Evolutionary conservation across 805 yeast species (phyloP).

Genomic region (Wickerhamomyces subpelliculosus): DNA sequence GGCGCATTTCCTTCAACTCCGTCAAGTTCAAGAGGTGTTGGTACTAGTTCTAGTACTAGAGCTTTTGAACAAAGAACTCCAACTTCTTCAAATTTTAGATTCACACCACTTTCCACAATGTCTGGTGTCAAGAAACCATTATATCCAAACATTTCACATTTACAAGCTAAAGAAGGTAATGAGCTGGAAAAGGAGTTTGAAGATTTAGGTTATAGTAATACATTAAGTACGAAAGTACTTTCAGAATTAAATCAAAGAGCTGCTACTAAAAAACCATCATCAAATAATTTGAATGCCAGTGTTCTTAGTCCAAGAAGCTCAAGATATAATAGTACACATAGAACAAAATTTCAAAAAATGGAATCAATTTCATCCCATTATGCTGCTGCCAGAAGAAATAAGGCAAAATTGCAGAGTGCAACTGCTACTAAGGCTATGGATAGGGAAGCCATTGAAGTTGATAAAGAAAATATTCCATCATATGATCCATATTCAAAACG

Average conservation of each 20-base stretch:
- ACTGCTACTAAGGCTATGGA: not conserved
- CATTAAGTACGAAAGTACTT: constrained; percentile 26
- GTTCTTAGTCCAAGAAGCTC: constrained; percentile 16
- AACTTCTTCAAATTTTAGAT: constrained; percentile 8
- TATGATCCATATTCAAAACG: constrained; percentile 21
- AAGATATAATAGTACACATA: constrained; percentile 17
- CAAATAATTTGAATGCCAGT: constrained; percentile 6
- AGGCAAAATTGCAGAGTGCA: not conserved
- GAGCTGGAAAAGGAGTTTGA: constrained; percentile 9
- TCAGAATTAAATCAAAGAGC: constrained; percentile 29
- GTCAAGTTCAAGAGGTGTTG: too few species aligned
- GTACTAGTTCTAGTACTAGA: not conserved
- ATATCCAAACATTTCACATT: constrained; percentile 16
- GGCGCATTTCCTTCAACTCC: constrained; percentile 9
- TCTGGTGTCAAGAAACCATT: constrained; percentile 3
- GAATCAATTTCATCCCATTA: constrained; percentile 28
- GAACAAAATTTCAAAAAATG: constrained; percentile 23
- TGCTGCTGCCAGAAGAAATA: constrained; percentile 15
- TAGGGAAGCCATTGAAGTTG: constrained; percentile 13
- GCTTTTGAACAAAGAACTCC: constrained; percentile 5
- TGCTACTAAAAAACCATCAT: constrained; percentile 13
- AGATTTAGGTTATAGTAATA: constrained; percentile 25
- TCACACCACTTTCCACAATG: constrained; percentile 3
- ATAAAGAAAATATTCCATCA: constrained; percentile 17
- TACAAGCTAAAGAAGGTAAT: constrained; percentile 4